Base-by-base conservation (phyloP, 2,329 filamentous ascomycete species). In the Hymenoscyphus fraxineus region DNA sequence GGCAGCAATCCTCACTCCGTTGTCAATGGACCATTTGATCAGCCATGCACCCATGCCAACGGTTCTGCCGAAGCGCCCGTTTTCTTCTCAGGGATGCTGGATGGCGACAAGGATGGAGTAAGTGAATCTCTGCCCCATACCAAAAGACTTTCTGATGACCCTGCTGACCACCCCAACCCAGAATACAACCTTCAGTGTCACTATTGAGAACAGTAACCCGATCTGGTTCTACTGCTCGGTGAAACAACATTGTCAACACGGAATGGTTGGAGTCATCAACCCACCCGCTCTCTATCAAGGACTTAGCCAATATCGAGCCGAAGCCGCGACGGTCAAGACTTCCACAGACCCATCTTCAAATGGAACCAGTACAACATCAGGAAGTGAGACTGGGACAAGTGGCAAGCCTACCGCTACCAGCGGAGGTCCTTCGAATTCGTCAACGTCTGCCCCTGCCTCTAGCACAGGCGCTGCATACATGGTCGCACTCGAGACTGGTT, bases 1-100 rank as follows among this genome's bases (percentile, higher is more conserved):
- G 79, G 79, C 64, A 78, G 81, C 9, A 75, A 70, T 65, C 83
- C 83, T 75, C 83, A 84, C 77, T 78, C 78, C 51, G 76, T 85
- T 55, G 77, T 75, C 9, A 73, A 77, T 64, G 68, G 69, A 51
- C 67, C 70, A 27, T 76, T 76, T 57, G 67, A 66, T 6, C 67
- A 62, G 15, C 75, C 76, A 3, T 77, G 76, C 62, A 27, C 61
- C n/a, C 76, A 75, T 19, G 65, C 67, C 22, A 38, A 62, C 3
- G 51, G 62, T 35, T 62, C 55, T 2, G 5, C 19, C 10, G 16
- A 47, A 47, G 15, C n/a, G n/a, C n/a, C 44, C n/a, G 3, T 51
- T 16, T 71, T 72, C 66, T 71, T 61, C 54, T 71, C 69, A 1
- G 69, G 67, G 1, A 65, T 56, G 6, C 61, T 67, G 13, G 15